Conservation (phyloP, 768 basidiomycete species). For the Scleroderma citrinum region DNA sequence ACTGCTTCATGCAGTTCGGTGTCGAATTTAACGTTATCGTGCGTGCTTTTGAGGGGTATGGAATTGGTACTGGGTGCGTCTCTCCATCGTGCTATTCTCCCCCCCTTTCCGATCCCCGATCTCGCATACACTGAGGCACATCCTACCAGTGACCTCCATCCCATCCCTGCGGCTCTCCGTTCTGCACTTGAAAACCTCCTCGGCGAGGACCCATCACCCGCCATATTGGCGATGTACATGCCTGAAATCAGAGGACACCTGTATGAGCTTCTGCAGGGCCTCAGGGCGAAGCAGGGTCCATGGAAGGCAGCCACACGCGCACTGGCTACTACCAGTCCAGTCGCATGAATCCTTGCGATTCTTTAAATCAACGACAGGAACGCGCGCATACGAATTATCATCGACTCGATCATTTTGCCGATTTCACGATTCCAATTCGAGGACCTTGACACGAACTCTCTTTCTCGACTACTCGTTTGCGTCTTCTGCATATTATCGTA, state of each 20-base stretch:
- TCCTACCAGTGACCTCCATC: constrained; percentile 32
- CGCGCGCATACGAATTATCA: no score
- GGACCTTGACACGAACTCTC: no score
- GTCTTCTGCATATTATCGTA: no score
- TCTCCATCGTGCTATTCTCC: background rate
- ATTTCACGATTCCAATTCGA: no score
- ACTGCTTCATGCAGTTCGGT: constrained; percentile 85
- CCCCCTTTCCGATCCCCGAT: background rate
- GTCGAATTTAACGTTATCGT: constrained; percentile 83
- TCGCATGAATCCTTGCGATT: no score
- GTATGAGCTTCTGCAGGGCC: constrained; percentile 34
- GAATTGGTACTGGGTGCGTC: constrained; percentile 73
- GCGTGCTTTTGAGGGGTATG: constrained; percentile 63
- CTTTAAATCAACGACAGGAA: no score
- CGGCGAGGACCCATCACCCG: constrained; percentile 34
- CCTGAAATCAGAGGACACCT: constrained; percentile 34
- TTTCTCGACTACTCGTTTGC: no score
- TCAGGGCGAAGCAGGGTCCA: constrained; percentile 38
- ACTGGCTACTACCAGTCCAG: no score
- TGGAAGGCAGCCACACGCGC: constrained; percentile 14
- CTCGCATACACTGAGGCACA: background rate
- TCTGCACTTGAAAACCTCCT: constrained; percentile 38
- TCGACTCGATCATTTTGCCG: no score
- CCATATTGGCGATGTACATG: constrained; percentile 31
- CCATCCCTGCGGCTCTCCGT: constrained; percentile 35